Conservation (phyloP, 192 early-diverging fungal genomes). For the Spinellus fusiger region DNA sequence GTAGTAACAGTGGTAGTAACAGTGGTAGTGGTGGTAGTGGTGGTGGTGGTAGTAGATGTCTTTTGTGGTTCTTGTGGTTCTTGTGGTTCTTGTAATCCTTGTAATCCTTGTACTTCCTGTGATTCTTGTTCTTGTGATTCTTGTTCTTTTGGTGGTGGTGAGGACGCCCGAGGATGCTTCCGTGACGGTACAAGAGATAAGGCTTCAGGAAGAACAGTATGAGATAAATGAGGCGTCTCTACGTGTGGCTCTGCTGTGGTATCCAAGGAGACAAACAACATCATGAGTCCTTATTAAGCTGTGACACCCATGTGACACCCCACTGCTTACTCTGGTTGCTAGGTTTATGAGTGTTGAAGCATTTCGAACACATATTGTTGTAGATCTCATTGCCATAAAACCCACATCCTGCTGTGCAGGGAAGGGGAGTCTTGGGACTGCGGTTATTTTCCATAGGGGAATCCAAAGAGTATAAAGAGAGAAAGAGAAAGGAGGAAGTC, state of each 20-base stretch:
- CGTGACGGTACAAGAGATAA: neutral
- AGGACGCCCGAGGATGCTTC: constrained; percentile 8
- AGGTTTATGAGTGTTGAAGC: constrained; percentile 55
- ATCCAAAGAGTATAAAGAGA: neutral
- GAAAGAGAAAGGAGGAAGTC: neutral
- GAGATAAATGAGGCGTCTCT: neutral
- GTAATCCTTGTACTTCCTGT: neutral
- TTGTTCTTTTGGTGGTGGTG: neutral
- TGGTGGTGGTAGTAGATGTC: neutral
- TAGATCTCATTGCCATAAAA: constrained; percentile 68
- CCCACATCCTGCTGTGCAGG: constrained; percentile 62
- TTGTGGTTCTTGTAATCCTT: neutral
- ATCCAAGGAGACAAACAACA: neutral
- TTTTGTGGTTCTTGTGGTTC: too few relatives aligned
- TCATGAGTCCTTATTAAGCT: too few relatives aligned
- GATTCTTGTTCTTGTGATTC: neutral
- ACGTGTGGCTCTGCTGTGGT: neutral
- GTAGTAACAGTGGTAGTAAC: constrained; percentile 23
- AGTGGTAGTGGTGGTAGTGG: neutral
- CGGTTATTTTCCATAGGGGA: neutral
- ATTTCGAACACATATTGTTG: constrained; percentile 71
- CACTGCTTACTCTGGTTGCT: neutral
- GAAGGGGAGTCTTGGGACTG: constrained; percentile 27
- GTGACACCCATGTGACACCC: neutral
- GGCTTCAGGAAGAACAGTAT: too few relatives aligned